Base-by-base conservation (phyloP, 768 basidiomycete genomes). In the Cystofilobasidium macerans region DNA sequence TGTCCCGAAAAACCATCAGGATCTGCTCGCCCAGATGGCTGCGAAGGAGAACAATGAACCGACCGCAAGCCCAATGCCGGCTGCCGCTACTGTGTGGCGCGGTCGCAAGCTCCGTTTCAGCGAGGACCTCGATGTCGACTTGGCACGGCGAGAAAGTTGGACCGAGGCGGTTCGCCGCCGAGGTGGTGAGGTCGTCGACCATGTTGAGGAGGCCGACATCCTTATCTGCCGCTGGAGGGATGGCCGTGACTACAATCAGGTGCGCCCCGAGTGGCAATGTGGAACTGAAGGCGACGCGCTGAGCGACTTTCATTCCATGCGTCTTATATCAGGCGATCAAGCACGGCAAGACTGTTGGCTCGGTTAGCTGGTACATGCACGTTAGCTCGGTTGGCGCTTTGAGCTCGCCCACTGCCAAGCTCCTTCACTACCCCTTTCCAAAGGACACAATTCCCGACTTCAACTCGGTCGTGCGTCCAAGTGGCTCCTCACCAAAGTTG, bases 351-450 rank as follows among this genome's bases (percentile, higher is more conserved):
- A 82, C 82, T 6, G 82, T 97, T 24, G 92, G 86, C 0, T 89
- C 85, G 0, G 78, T 93, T 3, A 79, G 83, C 0, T 95, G 91
- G 92, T 71, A 94, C 16, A 88, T 89, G 74, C 83, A 86, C 72
- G 85, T 88, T 8, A 81, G 88, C 67, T 80, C 83, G 0, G 81
- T 81, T 0, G 84, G 85, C 2, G 75, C 80, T 0, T 72, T 87
- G 5, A 78, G 82, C 12, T 77, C 82, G 7, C 87, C 91, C 0
- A 79, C 83, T 38, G 84, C 87, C 64, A 86, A 88, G 53, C 79
- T 94, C 1, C 77, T 92, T 9, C 91, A 92, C 78, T 94, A 89
- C 73, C 92, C 91, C 0, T 79, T 86, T 33, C 89, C 88, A 5
- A 80, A 78, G 53, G 78, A 77, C 20, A 78, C 79, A 1, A 82